These are phyloP conservation scores for Phascolomyces articulosus DNA, from an alignment of 371 early-diverging fungal species.

Conservation along the genomic window DNA sequence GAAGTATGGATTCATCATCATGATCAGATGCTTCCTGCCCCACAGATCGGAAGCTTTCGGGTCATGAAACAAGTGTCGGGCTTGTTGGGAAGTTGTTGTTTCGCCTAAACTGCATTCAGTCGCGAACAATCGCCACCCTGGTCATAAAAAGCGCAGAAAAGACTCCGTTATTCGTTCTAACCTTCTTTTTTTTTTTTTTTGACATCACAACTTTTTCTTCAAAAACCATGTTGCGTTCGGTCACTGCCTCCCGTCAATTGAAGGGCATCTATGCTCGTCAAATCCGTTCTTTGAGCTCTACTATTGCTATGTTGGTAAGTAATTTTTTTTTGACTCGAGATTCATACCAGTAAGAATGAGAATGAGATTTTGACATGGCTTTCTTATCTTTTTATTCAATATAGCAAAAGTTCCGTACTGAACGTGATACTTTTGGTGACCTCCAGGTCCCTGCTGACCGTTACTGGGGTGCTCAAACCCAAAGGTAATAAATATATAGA, in stretches of 20 bases:
- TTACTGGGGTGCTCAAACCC: conserved; percentile 98
- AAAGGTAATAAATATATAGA: conserved; percentile 61
- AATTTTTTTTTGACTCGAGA: background rate
- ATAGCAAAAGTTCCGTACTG: conserved; percentile 75
- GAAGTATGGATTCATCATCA: background rate
- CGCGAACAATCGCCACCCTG: conserved; percentile 1
- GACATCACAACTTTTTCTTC: conserved; percentile 4
- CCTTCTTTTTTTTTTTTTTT: conserved; percentile 1
- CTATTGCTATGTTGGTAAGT: conserved; percentile 27
- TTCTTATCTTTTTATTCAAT: no score
- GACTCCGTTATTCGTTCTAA: conserved; percentile 1
- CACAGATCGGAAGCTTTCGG: conserved; percentile 4
- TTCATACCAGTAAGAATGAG: no score
- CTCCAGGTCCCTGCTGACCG: conserved; percentile 90
- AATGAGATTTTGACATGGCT: background rate
- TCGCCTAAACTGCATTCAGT: background rate
- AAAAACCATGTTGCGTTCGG: conserved; percentile 30
- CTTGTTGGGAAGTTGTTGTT: background rate
- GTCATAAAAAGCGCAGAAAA: conserved; percentile 3
- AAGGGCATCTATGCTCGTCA: conserved; percentile 24
- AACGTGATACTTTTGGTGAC: conserved; percentile 94
- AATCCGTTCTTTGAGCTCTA: conserved; percentile 26
- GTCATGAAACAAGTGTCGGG: background rate
- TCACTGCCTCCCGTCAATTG: conserved; percentile 25
- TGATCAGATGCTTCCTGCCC: background rate